Base-by-base conservation (phyloP, 164 flowering plant genomes). In the Warburgia ugandensis region DNA sequence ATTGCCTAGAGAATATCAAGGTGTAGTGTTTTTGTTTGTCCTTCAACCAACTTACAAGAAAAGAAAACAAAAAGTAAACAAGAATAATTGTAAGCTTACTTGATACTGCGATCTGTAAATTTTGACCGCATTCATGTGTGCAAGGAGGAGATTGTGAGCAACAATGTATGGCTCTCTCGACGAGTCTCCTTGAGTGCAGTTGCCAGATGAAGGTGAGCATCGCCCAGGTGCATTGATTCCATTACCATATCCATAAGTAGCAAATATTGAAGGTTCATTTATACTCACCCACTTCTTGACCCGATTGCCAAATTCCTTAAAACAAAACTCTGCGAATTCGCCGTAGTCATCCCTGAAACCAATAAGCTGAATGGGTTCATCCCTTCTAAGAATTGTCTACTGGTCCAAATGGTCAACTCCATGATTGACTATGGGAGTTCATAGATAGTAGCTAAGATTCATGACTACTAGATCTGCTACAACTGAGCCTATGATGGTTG, bases 181-280 rank as follows among this genome's bases (percentile, higher is more conserved):
- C 3, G 80, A 76, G 56, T 76, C 66, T 5, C 80, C 80, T 17
- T 45, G 66, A 1, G 63, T 48, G 37, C 80, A 76, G 23, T 65
- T 62, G 3, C 72, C 70, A 53, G 1, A 13, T 0, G 11, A 16
- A 14, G 62, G 50, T 33, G 81, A 71, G 26, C 78, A 76, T 52
- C 81, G 57, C 8, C 70, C 78, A 0, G 73, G 76, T 11, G 80
- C 68, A 33, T 47, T 42, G 29, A 48, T 47, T 12, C 73, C 73
- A 23, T 49, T 41, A 7, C 22, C 55, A 54, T 66, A 69, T 7
- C 73, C 73, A 32, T 53, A 52, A 2, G 53, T 46, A 0, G 62
- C 63, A 37, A 66, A 61, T 27, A 50, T 58, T 3, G 55, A 58
- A 3, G 73, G 70, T 52, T 69, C 73, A 44, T 69, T 69, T 28